Conservation (phyloP, 306 rosid genomes). For the Vigna reflexopilosa region DNA sequence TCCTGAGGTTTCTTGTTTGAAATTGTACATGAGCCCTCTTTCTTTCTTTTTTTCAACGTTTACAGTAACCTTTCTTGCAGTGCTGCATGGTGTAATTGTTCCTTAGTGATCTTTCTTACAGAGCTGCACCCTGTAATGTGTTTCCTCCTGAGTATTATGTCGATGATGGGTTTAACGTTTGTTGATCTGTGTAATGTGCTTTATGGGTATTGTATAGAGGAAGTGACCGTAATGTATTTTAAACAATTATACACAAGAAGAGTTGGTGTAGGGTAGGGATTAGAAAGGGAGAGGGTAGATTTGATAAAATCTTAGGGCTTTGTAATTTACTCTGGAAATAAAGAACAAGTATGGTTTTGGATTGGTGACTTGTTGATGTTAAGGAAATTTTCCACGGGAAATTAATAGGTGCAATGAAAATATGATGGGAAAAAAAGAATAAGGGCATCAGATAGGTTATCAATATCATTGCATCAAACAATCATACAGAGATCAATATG, state of each 20-base stretch:
- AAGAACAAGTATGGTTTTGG: not conserved
- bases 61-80: not conserved
- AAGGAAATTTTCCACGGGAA: not conserved
- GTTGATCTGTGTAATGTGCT: not conserved
- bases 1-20: not conserved
- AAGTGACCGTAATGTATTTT: not conserved
- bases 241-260: not conserved
- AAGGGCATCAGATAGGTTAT: not conserved
- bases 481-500: not conserved
- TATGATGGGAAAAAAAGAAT: not conserved
- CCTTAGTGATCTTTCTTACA: too few species aligned
- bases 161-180: not conserved
- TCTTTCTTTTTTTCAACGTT: not conserved
- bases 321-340: not conserved
- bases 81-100: not conserved
- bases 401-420: not conserved
- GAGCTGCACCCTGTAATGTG: too few species aligned
- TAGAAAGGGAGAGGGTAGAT: not conserved
- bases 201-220: not conserved
- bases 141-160: too few species aligned
- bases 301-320: not conserved
- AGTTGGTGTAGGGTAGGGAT: not conserved
- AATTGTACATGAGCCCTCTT: not conserved
- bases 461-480: not conserved
- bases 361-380: not conserved